Evolutionary conservation across 768 basidiomycete genomes (phyloP), one percentile per base, ranked within the genome.

Genomic region (Trametopsis cervina): DNA sequence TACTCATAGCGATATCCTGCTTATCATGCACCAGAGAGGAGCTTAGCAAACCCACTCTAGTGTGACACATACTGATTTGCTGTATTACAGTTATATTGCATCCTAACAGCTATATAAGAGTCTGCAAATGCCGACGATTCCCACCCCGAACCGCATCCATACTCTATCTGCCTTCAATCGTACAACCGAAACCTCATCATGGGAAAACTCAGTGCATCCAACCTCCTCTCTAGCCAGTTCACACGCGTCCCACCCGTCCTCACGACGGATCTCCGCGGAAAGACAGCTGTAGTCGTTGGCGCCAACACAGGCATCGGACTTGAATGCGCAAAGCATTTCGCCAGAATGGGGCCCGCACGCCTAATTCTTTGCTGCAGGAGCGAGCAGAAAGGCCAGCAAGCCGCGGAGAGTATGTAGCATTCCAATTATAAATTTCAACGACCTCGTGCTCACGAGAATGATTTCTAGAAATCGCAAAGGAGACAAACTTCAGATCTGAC

Each of bases 241-340:
- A 45, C 40, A 12, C 4, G 17, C 12, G 41, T 52, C 17, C 47
- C 49, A 3, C 47, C 54, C 18, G 63, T 71, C 2, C 60, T 63
- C 17, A 53, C 56, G 2, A 63, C 55, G 0, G 68, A 74, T 49
- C 61, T 79, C 18, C 55, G 58, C 9, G 72, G 70, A 5, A 75
- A 74, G 55, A 74, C 72, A 4, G 65, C 79, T n/a, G 44, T 80
- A 18, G 68, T 81, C 20, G 65, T 69, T 22, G 73, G 72, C 5
- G 74, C 77, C 2, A 81, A 81, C 53, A 65, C 65, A 20, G 80
- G 77, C 2, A 47, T 77, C 3, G 76, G 76, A 1, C 67, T 74
- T 35, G 74, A 76, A 52, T 67, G 72, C 1, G 60, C 69, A 5
- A 72, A 69, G 47, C 70, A 75, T 46, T 71, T 77, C 33, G 73